These are phyloP conservation scores for Xerocomellus intermedius DNA, from an alignment of 768 basidiomycete species.

Conservation along the genomic window DNA sequence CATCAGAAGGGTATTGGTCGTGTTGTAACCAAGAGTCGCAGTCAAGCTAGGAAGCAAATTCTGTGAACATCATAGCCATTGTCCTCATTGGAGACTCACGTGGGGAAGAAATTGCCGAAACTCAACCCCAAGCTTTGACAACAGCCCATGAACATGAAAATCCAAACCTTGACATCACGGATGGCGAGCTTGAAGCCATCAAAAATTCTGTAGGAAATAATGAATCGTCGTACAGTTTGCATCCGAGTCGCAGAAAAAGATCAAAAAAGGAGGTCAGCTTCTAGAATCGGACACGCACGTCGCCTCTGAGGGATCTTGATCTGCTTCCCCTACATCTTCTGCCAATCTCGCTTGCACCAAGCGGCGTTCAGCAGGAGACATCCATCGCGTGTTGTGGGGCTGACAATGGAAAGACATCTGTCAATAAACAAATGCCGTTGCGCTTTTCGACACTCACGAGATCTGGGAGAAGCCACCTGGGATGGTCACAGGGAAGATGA, in stretches of 20 bases:
- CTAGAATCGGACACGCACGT: slow-evolving; percentile 10
- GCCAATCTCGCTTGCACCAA: slow-evolving; percentile 66
- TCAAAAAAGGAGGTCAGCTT: not conserved
- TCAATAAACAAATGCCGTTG: not conserved
- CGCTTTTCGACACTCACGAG: slow-evolving; percentile 40
- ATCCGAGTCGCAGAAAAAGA: not conserved
- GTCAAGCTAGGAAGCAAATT: slow-evolving; percentile 41
- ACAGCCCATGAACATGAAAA: slow-evolving; percentile 54
- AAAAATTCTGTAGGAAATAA: slow-evolving; percentile 37
- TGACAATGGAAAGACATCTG: slow-evolving; percentile 18
- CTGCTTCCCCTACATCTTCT: slow-evolving; percentile 68
- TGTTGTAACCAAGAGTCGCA: slow-evolving; percentile 58
- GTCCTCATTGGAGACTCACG: slow-evolving; percentile 28
- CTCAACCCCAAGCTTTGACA: slow-evolving; percentile 54
- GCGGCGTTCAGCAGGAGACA: slow-evolving; percentile 48
- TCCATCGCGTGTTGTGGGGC: slow-evolving; percentile 65
- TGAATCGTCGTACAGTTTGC: not conserved
- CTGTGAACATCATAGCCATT: not conserved
- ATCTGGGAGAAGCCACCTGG: slow-evolving; percentile 58
- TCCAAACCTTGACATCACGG: slow-evolving; percentile 50
- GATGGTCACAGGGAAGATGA: not conserved
- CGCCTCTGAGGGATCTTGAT: slow-evolving; percentile 39
- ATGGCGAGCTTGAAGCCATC: slow-evolving; percentile 55
- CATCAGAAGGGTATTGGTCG: slow-evolving; percentile 56
- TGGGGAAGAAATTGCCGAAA: slow-evolving; percentile 61